Base-by-base conservation (phyloP, 495 filamentous ascomycete genomes). In the Aspergillus bridgeri region DNA sequence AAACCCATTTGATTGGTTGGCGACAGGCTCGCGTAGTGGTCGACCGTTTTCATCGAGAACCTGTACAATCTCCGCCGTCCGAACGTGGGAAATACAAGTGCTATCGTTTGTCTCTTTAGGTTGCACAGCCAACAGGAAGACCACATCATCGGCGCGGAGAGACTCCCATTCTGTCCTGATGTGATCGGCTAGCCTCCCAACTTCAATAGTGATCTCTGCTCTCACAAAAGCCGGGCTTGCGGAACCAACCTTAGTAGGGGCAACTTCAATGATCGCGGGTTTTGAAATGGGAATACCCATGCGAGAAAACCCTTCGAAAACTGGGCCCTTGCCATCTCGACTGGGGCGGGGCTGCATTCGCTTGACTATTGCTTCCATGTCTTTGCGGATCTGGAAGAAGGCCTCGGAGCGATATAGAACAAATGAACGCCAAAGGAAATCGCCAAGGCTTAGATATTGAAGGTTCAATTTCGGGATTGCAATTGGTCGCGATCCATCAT, bases 401-500 rank as follows among this genome's bases (percentile, higher is more conserved):
- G 94, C 83, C 70, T 99, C 94, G 60, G 86, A 91, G 21, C 94
- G 84, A 66, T 96, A 90, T 3, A 98, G 81, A 22, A 94, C 79
- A 63, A 98, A 88, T 15, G 93, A 89, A 42, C 94, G 82, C 91
- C 91, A 98, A 9, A 99, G 81, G 62, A 98, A 98, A 69, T 99
- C 94, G 4, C 94, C 92, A 33, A 96, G 83, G 7, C 91, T 93
- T 23, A 99, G 81, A 68, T 99, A 98, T 64, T 98, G 94, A 43
- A 99, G 79, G 66, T 96, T 98, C 50, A 98, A 74, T 63, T 98
- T 99, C 2, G 94, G 94, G 52, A 99, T 86, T 6, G 94, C 90
- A 48, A 99, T 78, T 9, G 94, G 92, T 23, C 84, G 83, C 38
- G 92, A 91, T 42, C 93, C 94, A 69, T 96, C 86, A 60, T 97